Evolutionary conservation across 1,139 yeast genomes (phyloP), one percentile per base, ranked within the genome.

Genomic region (Suhomyces bokatorum): DNA sequence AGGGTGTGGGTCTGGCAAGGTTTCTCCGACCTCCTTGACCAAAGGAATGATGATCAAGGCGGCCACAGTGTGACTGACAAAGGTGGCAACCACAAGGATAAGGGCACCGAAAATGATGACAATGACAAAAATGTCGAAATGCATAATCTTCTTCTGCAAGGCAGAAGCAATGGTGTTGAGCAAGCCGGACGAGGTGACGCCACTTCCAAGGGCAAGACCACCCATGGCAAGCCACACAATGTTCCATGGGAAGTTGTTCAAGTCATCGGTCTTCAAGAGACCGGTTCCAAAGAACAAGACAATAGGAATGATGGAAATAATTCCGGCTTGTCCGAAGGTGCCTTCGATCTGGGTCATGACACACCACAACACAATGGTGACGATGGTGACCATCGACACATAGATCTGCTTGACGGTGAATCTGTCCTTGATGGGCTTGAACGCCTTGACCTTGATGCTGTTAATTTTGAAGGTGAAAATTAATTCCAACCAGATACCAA

Each of bases 171-270:
- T 80, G 1, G 95, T 83, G n/a, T 77, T 75, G 45, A 91, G 73
- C 44, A 91, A 72, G 0, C 97, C 97, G 1, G 96, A 87, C 2
- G 95, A 84, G 1, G 93, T 80, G 6, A 91, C 95, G 1, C 95
- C 97, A 62, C 86, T 87, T 48, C 98, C 98, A 35, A 91, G 73
- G 0, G 97, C 95, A 49, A 89, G 78, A 56, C 98, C 98, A 45
- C 98, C 98, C 97, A 90, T 90, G 6, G 97, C 97, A 52, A 91
- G 75, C 46, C 91, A 80, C 15, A 91, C 90, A 57, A 91, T 91
- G 1, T 93, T 85, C 98, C 98, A 91, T 51, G 96, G 83, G 67
- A 87, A 91, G 60, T 87, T 89, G 67, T 91, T 91, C 62, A 91
- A 87, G 61, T 91, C 98, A 44, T 88, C 95, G 11, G 87, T 82